Conservation (phyloP, 768 basidiomycete species). For the Sporobolomyces phaffii region DNA sequence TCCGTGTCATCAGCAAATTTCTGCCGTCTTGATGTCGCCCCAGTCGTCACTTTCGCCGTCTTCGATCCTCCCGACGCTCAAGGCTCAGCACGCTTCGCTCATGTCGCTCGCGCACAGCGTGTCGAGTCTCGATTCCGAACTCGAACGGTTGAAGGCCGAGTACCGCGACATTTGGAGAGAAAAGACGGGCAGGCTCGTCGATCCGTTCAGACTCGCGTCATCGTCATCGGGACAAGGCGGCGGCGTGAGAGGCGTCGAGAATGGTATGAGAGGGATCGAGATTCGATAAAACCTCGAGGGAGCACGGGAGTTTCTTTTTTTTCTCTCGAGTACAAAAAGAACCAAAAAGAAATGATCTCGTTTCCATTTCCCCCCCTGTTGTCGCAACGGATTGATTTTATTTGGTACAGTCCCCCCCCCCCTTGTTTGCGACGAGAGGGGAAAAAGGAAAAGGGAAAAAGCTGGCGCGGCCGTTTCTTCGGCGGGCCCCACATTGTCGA, state of each 20-base stretch:
- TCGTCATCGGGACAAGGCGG: not conserved
- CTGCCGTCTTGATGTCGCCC: conserved; percentile 5
- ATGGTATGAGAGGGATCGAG: conserved; percentile 15
- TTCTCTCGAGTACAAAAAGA: too few relatives aligned
- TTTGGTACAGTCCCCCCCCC: too few relatives aligned
- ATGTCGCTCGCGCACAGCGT: conserved; percentile 35
- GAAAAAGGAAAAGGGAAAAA: too few relatives aligned
- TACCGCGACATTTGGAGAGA: conserved; percentile 36
- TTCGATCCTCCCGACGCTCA: conserved; percentile 37
- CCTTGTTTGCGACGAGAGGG: too few relatives aligned
- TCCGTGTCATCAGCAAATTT: too few relatives aligned
- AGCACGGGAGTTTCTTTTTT: too few relatives aligned
- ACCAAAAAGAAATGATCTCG: too few relatives aligned
- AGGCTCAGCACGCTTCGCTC: conserved; percentile 39
- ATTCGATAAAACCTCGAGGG: conserved; percentile 1
- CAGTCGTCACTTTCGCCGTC: conserved; percentile 4
- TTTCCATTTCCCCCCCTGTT: too few relatives aligned
- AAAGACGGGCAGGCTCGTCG: conserved; percentile 36
- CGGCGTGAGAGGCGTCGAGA: conserved; percentile 9
- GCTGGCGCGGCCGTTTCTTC: too few relatives aligned
- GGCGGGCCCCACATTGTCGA: too few relatives aligned
- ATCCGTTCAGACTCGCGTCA: conserved; percentile 36
- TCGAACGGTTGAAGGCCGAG: conserved; percentile 37
- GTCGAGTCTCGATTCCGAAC: conserved; percentile 26
- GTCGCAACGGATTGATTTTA: too few relatives aligned